These are phyloP conservation scores for Psilocybe mexicana DNA, from an alignment of 1,284 basidiomycete species.

Conservation along the genomic window DNA sequence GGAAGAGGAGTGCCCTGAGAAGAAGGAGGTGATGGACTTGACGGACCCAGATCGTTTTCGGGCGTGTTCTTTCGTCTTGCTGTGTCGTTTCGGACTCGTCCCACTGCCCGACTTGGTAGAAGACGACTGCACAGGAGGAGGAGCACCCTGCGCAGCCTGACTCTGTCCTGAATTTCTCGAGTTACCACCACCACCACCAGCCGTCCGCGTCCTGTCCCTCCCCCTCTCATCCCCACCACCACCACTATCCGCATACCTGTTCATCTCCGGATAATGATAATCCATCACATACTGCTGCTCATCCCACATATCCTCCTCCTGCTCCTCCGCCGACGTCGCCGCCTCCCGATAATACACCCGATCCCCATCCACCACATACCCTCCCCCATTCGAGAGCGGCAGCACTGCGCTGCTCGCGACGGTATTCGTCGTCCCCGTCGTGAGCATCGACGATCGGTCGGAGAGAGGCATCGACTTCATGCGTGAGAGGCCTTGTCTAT, in stretches of 20 bases:
- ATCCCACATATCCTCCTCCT: constrained; percentile 10
- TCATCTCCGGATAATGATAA: background rate
- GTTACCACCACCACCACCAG: background rate
- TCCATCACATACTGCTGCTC: background rate
- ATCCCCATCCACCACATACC: constrained; percentile 16
- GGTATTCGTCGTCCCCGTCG: background rate
- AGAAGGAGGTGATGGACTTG: constrained; percentile 34
- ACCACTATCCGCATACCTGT: background rate
- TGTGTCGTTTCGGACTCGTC: constrained; percentile 4
- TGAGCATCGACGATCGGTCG: constrained; percentile 8
- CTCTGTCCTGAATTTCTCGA: constrained; percentile 4
- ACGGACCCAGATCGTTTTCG: constrained; percentile 33
- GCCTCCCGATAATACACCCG: constrained; percentile 10
- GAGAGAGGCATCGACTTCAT: constrained; percentile 21
- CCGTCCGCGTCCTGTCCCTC: constrained; percentile 5
- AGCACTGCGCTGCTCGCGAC: background rate
- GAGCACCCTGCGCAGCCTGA: background rate
- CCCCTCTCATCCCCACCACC: constrained; percentile 1
- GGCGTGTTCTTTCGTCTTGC: constrained; percentile 26
- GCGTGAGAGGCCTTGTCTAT: constrained; percentile 11
- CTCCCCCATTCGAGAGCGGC: constrained; percentile 10
- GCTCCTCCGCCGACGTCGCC: constrained; percentile 4
- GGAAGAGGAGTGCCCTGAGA: constrained; percentile 21
- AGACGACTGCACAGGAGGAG: no score
- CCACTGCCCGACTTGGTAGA: background rate